A percentile compares a stretch with the other conserved stretches of the same genome.
Evolutionary conservation across 2,329 filamentous ascomycete genomes (phyloP).

Genomic region (Westerdykella aurantiaca): DNA sequence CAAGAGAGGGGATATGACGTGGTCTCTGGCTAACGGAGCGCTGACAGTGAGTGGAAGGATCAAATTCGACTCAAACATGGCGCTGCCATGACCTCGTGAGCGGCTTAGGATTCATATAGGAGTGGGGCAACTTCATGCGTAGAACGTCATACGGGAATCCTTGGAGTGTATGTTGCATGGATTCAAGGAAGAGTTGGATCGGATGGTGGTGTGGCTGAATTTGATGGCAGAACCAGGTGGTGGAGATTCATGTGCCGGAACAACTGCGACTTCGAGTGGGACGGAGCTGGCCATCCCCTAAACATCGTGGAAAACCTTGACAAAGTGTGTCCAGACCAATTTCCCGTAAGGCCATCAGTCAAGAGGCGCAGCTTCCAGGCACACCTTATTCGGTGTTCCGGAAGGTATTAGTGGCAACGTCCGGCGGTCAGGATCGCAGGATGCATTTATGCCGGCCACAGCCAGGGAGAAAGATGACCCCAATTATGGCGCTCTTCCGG

Average conservation of each 20-base stretch:
- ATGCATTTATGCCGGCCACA: conserved; percentile 8
- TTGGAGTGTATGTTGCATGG: conserved; percentile 7
- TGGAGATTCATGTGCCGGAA: conserved; percentile 11
- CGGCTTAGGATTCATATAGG: conserved; percentile 10
- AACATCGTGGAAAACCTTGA: conserved; percentile 9
- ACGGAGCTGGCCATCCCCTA: conserved; percentile 10
- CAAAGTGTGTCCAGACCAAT: conserved; percentile 8
- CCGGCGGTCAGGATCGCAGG: conserved; percentile 3
- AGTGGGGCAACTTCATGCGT: conserved; percentile 8
- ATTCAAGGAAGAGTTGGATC: conserved; percentile 9
- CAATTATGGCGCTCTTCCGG: conserved; percentile 7
- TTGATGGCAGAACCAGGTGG: conserved; percentile 9
- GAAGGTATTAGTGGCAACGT: conserved; percentile 6
- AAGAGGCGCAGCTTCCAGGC: conserved; percentile 8
- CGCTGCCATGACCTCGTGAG: conserved; percentile 10
- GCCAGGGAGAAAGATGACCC: conserved; percentile 7
- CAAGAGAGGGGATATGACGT: conserved; percentile 11
- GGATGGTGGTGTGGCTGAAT: conserved; percentile 8
- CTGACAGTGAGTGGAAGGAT: conserved; percentile 1
- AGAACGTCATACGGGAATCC: conserved; percentile 8
- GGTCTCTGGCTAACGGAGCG: conserved; percentile 8
- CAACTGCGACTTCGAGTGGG: conserved; percentile 9
- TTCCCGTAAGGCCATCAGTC: conserved; percentile 8
- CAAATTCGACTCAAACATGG: conserved; percentile 9
- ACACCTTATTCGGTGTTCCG: conserved; percentile 5